These are phyloP conservation scores for Trichoderma harzianum DNA, from an alignment of 2,329 filamentous ascomycete genomes.

Conservation along the genomic window DNA sequence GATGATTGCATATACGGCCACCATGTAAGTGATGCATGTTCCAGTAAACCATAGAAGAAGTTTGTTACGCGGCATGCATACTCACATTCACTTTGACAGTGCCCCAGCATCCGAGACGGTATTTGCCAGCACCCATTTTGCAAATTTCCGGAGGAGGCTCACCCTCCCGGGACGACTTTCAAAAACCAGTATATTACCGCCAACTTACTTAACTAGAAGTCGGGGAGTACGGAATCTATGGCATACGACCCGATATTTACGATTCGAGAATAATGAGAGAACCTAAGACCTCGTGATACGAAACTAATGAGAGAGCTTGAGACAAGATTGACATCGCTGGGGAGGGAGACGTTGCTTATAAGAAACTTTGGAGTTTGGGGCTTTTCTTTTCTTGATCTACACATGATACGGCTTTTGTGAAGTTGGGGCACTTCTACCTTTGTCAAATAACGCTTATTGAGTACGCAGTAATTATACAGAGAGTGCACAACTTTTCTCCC, in stretches of 20 bases:
- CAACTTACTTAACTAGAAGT: slow-evolving; percentile 25
- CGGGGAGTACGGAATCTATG: not conserved
- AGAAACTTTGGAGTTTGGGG: not conserved
- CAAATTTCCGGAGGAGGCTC: slow-evolving; percentile 51
- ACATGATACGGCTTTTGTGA: not conserved
- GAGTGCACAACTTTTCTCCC: not conserved
- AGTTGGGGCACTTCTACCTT: not conserved
- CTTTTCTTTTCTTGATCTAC: not conserved
- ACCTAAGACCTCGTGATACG: not conserved
- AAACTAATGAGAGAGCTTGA: not conserved
- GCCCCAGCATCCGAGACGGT: slow-evolving; percentile 50
- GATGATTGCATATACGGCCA: slow-evolving; percentile 62
- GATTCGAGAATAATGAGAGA: not conserved
- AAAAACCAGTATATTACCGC: slow-evolving; percentile 31
- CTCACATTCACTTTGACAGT: slow-evolving; percentile 35
- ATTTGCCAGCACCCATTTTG: slow-evolving; percentile 53
- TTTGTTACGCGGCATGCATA: not conserved
- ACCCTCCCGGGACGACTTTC: slow-evolving; percentile 56
- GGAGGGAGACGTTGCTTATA: not conserved
- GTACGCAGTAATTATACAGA: not conserved
- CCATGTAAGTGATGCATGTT: slow-evolving; percentile 42
- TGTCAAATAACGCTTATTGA: not conserved
- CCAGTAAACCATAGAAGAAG: not conserved
- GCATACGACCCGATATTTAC: not conserved
- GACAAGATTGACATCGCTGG: not conserved